phyloP scores from a whole-genome alignment of 257 asterid genomes.

The Striga asiatica region DNA sequence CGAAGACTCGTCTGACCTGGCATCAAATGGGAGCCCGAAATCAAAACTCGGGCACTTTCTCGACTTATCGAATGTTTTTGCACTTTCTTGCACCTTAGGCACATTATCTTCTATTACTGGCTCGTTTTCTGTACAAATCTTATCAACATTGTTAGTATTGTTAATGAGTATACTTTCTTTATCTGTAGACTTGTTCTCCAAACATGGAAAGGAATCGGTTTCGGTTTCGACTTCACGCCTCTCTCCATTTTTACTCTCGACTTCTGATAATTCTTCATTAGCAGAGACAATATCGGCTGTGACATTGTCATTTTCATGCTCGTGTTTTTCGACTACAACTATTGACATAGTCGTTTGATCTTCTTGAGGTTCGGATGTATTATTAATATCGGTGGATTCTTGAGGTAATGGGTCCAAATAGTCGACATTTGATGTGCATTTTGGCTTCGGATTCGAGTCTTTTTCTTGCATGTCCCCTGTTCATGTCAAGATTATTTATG shows the following conservation, averaged over 20 bases:
- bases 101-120: too few species aligned
- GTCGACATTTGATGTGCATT: neutral
- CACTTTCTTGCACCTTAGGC: too few species aligned
- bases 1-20: constrained; percentile 41
- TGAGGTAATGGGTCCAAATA: neutral
- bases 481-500: neutral
- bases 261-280: too few species aligned
- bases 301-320: neutral
- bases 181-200: too few species aligned
- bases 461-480: constrained; percentile 23
- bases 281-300: too few species aligned
- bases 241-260: too few species aligned
- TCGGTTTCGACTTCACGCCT: too few species aligned
- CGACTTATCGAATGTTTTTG: constrained; percentile 39
- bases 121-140: too few species aligned
- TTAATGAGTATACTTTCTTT: too few species aligned
- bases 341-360: constrained; percentile 1
- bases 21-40: constrained; percentile 34
- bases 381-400: constrained; percentile 9
- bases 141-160: too few species aligned
- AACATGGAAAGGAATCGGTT: too few species aligned
- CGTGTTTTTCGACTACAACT: neutral
- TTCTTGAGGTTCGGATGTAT: constrained; percentile 24
- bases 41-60: constrained; percentile 80
- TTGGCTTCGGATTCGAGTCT: neutral